Base-by-base conservation (phyloP, 495 filamentous ascomycete species). In the Articulospora tetracladia region DNA sequence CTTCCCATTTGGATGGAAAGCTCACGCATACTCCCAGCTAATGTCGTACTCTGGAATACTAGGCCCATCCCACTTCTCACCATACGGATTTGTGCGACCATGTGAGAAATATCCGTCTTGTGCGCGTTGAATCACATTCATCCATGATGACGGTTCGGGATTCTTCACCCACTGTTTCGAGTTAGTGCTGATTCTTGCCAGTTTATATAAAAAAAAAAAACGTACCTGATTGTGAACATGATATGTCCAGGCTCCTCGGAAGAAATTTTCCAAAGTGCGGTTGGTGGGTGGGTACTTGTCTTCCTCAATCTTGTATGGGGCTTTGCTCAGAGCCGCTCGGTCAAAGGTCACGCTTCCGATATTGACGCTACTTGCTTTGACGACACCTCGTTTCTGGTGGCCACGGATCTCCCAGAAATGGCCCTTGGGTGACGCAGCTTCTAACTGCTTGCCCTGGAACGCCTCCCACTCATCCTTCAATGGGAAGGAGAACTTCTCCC, bases 181-280 rank as follows among this genome's bases (percentile, higher is more conserved):
- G 44, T 44, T 49, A 61, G 27, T 19, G n/a, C n/a, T n/a, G 11
- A 13, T 36, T 23, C 53, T 32, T 23, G 44, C 3, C 10, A 22
- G 20, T 17, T 30, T 8, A 53, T 1, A 32, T 25, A 23, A 48
- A 20, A 20, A 46, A 30, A 56, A 12, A 12, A 57, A 55, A 70
- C 74, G 63, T 66, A 83, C 80, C 74, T 83, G 81, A 60, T 83
- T 83, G 61, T 84, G 81, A 57, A 84, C 76, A 68, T 84, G 81
- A 68, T 83, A 84, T 28, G 76, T 82, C 75, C 76, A 84, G 4
- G 78, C 77, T 0, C 81, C 81, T 3, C 76, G 68, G 66, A 83
- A 84, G 67, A 84, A 84, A 61, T 83, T 77, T 66, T 77, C 73
- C 60, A 83, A 51, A 1, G 77, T 83, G 20, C 81, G 75, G 59